phyloP scores from a whole-genome alignment of 2,329 filamentous ascomycete species.

The Ophiosphaerella korrae region DNA sequence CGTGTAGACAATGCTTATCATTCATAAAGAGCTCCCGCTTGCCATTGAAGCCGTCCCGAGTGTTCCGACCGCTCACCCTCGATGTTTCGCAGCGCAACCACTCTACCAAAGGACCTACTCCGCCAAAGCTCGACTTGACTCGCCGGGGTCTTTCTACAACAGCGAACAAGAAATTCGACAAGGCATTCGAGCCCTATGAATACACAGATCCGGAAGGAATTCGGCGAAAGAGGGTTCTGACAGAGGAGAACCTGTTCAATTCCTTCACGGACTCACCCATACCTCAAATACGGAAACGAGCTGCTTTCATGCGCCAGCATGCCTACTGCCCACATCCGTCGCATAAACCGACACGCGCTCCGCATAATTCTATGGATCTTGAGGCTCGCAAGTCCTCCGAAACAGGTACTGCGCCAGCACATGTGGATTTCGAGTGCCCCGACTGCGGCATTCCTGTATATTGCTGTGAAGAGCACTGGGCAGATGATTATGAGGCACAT shows the following conservation, averaged over 20 bases:
- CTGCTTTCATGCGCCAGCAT: constrained; percentile 89
- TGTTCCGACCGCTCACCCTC: constrained; percentile 31
- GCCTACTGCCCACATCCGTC: constrained; percentile 91
- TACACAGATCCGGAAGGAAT: constrained; percentile 44
- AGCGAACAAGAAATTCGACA: constrained; percentile 30
- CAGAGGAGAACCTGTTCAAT: constrained; percentile 87
- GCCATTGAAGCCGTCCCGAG: constrained; percentile 30
- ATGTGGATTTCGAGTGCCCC: constrained; percentile 92
- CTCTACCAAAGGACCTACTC: constrained; percentile 38
- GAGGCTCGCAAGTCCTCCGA: constrained; percentile 64
- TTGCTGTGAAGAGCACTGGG: constrained; percentile 94
- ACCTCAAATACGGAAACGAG: constrained; percentile 82
- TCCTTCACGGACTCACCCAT: constrained; percentile 88
- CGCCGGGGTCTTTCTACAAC: constrained; percentile 39
- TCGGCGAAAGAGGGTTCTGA: constrained; percentile 56
- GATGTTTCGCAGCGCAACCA: constrained; percentile 36
- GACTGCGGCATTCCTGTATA: constrained; percentile 95
- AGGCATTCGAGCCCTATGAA: constrained; percentile 41
- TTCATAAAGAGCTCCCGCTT: constrained; percentile 37
- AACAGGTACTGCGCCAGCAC: constrained; percentile 69
- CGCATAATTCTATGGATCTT: constrained; percentile 67
- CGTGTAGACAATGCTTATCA: constrained; percentile 48
- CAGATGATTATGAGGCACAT: constrained; percentile 92
- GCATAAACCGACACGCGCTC: constrained; percentile 75
- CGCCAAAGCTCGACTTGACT: constrained; percentile 29